A percentile compares a stretch with the other conserved stretches of the same genome.
phyloP scores from a whole-genome alignment of 768 basidiomycete species.

The Kwoniella sp. region DNA sequence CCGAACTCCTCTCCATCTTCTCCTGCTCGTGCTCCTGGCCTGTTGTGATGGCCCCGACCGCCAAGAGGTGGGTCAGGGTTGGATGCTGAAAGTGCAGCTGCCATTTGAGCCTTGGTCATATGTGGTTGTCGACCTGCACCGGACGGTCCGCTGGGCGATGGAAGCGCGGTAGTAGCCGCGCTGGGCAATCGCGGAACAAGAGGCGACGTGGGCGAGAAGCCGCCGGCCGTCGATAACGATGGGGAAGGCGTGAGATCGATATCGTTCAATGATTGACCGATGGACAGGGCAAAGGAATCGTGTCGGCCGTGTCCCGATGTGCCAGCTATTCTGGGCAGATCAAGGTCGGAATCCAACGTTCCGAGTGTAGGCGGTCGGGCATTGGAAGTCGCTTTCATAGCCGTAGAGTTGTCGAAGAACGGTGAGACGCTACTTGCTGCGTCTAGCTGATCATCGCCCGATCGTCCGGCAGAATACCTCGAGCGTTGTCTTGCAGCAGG shows the following conservation, averaged over 20 bases:
- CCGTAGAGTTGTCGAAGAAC: slow-evolving; percentile 28
- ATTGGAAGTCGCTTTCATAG: neutral
- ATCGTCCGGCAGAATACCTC: slow-evolving; percentile 7
- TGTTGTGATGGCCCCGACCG: too few species aligned
- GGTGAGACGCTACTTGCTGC: slow-evolving; percentile 37
- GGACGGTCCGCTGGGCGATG: neutral
- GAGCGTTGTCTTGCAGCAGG: slow-evolving; percentile 4
- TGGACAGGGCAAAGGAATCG: slow-evolving; percentile 25
- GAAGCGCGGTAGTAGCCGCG: neutral
- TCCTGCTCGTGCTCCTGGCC: neutral
- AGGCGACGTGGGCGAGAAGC: slow-evolving; percentile 20
- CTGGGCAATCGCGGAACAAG: slow-evolving; percentile 7
- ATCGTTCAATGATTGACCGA: slow-evolving; percentile 19
- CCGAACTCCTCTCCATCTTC: slow-evolving; percentile 10
- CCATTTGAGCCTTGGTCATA: slow-evolving; percentile 42
- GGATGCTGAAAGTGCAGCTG: slow-evolving; percentile 28
- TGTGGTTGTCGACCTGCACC: neutral
- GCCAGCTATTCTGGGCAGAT: slow-evolving; percentile 17
- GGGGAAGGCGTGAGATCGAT: slow-evolving; percentile 17
- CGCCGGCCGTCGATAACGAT: slow-evolving; percentile 7
- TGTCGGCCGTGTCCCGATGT: slow-evolving; percentile 21
- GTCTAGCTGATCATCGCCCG: slow-evolving; percentile 19
- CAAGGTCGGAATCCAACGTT: slow-evolving; percentile 8
- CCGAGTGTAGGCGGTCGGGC: slow-evolving; percentile 2
- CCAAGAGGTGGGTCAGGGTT: slow-evolving; percentile 28